phyloP scores from a whole-genome alignment of 148 eudicot species.

The Spergularia bocconei region DNA sequence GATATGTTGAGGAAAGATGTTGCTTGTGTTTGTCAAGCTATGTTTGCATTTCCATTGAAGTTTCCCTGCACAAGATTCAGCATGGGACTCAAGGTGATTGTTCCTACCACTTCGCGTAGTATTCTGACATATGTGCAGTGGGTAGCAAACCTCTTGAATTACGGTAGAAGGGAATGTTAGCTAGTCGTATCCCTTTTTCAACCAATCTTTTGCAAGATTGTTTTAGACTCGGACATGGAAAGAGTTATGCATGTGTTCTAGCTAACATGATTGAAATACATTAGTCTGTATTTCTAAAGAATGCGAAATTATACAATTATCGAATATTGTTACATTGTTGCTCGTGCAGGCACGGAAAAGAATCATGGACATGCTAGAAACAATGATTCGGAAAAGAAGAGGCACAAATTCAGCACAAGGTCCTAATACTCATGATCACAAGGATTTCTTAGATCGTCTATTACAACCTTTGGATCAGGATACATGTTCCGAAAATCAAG shows the following conservation, averaged over 20 bases:
- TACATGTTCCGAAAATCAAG: conserved; percentile 9
- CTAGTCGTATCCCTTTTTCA: background rate
- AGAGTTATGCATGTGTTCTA: too few species aligned
- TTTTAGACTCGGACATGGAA: background rate
- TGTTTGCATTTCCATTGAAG: conserved; percentile 41
- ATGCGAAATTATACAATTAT: background rate
- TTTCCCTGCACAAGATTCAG: conserved; percentile 40
- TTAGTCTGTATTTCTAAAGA: too few species aligned
- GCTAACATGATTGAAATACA: too few species aligned
- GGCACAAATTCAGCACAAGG: conserved; percentile 6
- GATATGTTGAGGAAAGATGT: conserved; percentile 37
- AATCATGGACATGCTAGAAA: conserved; percentile 37
- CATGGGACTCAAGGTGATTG: conserved; percentile 42
- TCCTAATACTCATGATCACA: background rate
- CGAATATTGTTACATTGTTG: background rate
- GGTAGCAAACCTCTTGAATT: background rate
- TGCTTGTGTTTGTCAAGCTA: conserved; percentile 40
- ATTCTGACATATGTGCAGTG: too few species aligned
- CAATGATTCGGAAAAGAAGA: conserved; percentile 38
- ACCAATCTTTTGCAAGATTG: background rate
- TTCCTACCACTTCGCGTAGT: too few species aligned
- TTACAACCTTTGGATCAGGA: conserved; percentile 15
- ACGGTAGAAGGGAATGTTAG: too few species aligned
- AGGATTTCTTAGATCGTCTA: conserved; percentile 36
- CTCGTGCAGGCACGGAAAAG: conserved; percentile 43